Evolutionary conservation across 768 basidiomycete species (phyloP), one percentile per base, ranked within the genome.

Genomic region (Ramaria sp.): DNA sequence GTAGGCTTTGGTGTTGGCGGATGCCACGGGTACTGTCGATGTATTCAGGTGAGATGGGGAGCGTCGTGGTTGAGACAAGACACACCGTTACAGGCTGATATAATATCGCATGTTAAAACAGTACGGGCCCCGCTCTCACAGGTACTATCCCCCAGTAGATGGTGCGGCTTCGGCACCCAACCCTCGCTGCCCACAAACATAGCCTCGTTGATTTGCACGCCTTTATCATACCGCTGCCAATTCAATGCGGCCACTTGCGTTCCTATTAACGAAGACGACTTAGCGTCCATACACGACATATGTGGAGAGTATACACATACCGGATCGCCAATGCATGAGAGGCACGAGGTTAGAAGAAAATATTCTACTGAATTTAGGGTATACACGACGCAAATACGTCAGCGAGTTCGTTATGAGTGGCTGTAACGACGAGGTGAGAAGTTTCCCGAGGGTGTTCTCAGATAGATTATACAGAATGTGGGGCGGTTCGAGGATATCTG

Each of bases 381-480:
- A 84, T 39, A 83, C 75, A 22, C 82, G 75, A 7, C 81, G 74
- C 15, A 83, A 67, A 60, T 81, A 73, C 11, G 62, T 43, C 1
- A 63, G 68, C 10, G 75, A 70, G 62, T 81, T 74, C 17, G 64
- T 60, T 51, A 78, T 69, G 27, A 83, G 73, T 13, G 30, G 42
- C 12, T 22, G 34, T n/a, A 50, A 1, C 64, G 61, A 0, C 60
- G 37, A 4, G 74, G 66, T 3, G 67, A 68, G 1, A 3, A 80
- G 72, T 1, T 74, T 63, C 11, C 68, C 63, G 45, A 77, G 68
- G 0, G 69, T 62, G 0, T 75, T 71, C 66, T 85, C 83, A 51
- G 80, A 81, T 47, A 84, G 75, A 65, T 84, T 85, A 67, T 84
- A 75, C 20, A 82, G 66, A 56, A 81, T 64, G 64, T 84, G 74